Percentiles rank a stretch among this genome's conserved stretches.
Evolutionary conservation across 164 flowering plant genomes (phyloP).

Genomic region (Liquidambar formosana): DNA sequence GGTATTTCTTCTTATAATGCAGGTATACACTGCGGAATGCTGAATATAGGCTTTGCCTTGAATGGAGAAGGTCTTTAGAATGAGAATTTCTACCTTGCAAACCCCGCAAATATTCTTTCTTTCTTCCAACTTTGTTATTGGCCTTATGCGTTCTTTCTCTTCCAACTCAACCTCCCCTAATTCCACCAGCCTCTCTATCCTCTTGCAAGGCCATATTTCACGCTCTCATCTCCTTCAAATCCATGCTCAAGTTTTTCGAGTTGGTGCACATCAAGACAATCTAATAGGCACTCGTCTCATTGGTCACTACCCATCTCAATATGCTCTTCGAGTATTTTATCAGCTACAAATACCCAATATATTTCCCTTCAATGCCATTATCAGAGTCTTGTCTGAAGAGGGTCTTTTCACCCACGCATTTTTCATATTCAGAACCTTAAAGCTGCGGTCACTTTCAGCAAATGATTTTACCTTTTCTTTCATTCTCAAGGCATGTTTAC

Average conservation of each 20-base stretch:
- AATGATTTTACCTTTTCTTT: constrained; percentile 63
- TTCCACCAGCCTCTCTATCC: constrained; percentile 30
- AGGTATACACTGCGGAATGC: constrained; percentile 88
- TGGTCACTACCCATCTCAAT: constrained; percentile 50
- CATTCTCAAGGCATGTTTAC: constrained; percentile 55
- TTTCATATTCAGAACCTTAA: constrained; percentile 31
- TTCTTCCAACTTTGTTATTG: neutral
- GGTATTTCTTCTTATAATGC: constrained; percentile 18
- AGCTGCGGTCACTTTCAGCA: constrained; percentile 37
- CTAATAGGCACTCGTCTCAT: constrained; percentile 64
- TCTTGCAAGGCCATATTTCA: constrained; percentile 46
- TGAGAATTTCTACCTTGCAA: too few species aligned
- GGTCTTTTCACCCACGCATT: constrained; percentile 29
- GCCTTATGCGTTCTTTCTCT: neutral
- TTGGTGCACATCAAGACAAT: constrained; percentile 50
- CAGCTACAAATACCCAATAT: constrained; percentile 50
- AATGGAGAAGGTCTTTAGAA: too few species aligned
- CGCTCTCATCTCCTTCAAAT: constrained; percentile 54
- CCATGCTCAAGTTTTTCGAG: constrained; percentile 48
- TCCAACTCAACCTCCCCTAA: neutral
- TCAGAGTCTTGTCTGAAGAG: constrained; percentile 49
- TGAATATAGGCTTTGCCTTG: constrained; percentile 80
- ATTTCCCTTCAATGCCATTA: constrained; percentile 62
- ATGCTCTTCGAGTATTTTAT: constrained; percentile 40
- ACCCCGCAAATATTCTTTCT: too few species aligned